A percentile compares a stretch with the other conserved stretches of the same genome.
phyloP scores from a whole-genome alignment of 306 rosid species.

The Vicia sativa region DNA sequence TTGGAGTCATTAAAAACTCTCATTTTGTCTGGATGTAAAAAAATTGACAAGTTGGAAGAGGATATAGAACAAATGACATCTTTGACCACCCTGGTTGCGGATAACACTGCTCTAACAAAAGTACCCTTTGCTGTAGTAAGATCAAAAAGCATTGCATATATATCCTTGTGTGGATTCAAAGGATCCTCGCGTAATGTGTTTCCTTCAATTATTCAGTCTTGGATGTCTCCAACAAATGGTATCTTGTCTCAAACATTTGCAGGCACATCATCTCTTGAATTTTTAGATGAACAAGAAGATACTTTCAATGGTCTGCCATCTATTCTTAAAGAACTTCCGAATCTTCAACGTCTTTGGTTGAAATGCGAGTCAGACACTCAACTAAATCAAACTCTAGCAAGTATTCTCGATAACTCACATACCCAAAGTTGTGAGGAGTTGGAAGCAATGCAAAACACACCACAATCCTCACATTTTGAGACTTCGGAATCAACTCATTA shows the following conservation, averaged over 20 bases:
- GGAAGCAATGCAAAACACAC: not conserved
- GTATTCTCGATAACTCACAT: not conserved
- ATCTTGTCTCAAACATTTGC: not conserved
- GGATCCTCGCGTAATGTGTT: not conserved
- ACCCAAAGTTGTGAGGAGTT: not conserved
- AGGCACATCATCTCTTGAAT: slow-evolving; percentile 4
- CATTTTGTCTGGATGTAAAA: slow-evolving; percentile 1
- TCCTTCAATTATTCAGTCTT: slow-evolving; percentile 5
- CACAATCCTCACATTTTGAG: not conserved
- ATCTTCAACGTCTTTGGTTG: slow-evolving; percentile 3
- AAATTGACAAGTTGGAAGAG: not conserved
- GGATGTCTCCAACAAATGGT: not conserved
- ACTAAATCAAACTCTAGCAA: not conserved
- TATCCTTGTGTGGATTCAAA: not conserved
- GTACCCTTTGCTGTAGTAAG: not conserved
- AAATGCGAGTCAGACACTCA: not conserved
- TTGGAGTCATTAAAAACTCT: not conserved
- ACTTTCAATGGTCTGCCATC: not conserved
- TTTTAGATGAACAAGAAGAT: not conserved
- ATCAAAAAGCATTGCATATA: too few relatives aligned
- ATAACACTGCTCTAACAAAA: not conserved
- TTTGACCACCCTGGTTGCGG: too few relatives aligned
- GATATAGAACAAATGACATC: slow-evolving; percentile 9
- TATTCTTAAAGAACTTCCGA: not conserved
- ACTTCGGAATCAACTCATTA: not conserved